Percentiles rank a stretch among this genome's conserved stretches.
Conservation (phyloP, 2,329 filamentous ascomycete species). For the Phaeomoniella chlamydospora region DNA sequence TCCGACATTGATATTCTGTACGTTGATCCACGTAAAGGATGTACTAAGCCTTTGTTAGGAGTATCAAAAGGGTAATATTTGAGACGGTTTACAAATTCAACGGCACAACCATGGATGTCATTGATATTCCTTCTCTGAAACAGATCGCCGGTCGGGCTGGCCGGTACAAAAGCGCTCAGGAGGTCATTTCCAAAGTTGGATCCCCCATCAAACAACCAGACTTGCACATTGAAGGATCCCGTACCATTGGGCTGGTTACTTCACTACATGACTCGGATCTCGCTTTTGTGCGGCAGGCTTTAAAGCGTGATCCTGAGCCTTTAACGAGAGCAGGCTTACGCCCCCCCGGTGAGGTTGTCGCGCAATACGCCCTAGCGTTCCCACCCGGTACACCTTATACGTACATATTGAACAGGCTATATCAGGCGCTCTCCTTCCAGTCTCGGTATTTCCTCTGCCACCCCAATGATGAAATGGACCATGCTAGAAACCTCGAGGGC, state of each 20-base stretch:
- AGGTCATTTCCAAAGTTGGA: conserved; percentile 22
- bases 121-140: conserved; percentile 69
- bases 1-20: conserved; percentile 4
- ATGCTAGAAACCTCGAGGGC: conserved; percentile 62
- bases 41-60: conserved; percentile 23
- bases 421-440: conserved; percentile 43
- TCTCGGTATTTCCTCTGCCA: conserved; percentile 57
- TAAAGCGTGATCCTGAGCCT: conserved; percentile 48
- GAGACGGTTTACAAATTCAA: conserved; percentile 63
- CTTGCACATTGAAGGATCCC: conserved; percentile 10
- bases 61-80: conserved; percentile 79
- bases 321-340: conserved; percentile 59
- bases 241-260: conserved; percentile 58
- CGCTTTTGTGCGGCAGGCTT: conserved; percentile 43
- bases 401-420: conserved; percentile 64
- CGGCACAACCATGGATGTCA: conserved; percentile 38
- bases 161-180: conserved; percentile 59
- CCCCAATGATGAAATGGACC: conserved; percentile 45
- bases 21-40: too few relatives aligned
- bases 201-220: conserved; percentile 2
- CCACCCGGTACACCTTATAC: conserved; percentile 67
- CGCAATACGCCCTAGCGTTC: conserved; percentile 70
- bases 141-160: conserved; percentile 92
- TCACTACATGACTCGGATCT: conserved; percentile 61
- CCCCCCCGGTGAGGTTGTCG: conserved; percentile 55